Conservation (phyloP, 2,329 filamentous ascomycete genomes). For the Aureobasidium leucospermi region DNA sequence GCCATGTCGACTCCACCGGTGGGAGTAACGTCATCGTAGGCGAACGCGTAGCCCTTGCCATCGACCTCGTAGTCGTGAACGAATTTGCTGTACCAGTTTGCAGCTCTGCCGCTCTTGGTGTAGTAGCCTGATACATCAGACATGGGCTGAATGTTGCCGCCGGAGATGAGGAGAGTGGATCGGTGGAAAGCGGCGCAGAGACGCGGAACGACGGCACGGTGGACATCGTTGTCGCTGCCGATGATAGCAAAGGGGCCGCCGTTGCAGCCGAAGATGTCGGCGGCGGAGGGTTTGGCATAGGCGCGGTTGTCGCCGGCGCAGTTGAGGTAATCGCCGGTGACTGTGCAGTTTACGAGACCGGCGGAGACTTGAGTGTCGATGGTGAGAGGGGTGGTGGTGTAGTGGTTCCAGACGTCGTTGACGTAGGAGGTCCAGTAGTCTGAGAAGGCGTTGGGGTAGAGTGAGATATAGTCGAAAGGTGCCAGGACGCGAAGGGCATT, state of each 20-base stretch:
- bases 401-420: slow-evolving; percentile 45
- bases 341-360: slow-evolving; percentile 46
- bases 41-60: slow-evolving; percentile 57
- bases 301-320: slow-evolving; percentile 32
- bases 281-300: slow-evolving; percentile 52
- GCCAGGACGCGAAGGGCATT: slow-evolving; percentile 34
- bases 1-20: slow-evolving; percentile 47
- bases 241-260: slow-evolving; percentile 52
- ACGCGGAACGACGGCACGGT: slow-evolving; percentile 60
- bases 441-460: slow-evolving; percentile 38
- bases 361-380: slow-evolving; percentile 58
- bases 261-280: slow-evolving; percentile 62
- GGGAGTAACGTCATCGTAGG: slow-evolving; percentile 63
- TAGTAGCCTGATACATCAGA: slow-evolving; percentile 39
- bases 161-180: slow-evolving; percentile 53
- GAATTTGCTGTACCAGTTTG: slow-evolving; percentile 51
- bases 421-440: slow-evolving; percentile 47
- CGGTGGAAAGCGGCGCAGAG: slow-evolving; percentile 71
- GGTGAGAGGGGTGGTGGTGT: slow-evolving; percentile 38
- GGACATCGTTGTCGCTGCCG: slow-evolving; percentile 32
- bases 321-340: slow-evolving; percentile 37
- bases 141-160: slow-evolving; percentile 42
- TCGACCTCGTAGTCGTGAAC: slow-evolving; percentile 55
- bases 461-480: slow-evolving; percentile 36
- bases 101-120: slow-evolving; percentile 21